phyloP scores from a whole-genome alignment of 1,284 basidiomycete species.

The Porodaedalea pini region DNA sequence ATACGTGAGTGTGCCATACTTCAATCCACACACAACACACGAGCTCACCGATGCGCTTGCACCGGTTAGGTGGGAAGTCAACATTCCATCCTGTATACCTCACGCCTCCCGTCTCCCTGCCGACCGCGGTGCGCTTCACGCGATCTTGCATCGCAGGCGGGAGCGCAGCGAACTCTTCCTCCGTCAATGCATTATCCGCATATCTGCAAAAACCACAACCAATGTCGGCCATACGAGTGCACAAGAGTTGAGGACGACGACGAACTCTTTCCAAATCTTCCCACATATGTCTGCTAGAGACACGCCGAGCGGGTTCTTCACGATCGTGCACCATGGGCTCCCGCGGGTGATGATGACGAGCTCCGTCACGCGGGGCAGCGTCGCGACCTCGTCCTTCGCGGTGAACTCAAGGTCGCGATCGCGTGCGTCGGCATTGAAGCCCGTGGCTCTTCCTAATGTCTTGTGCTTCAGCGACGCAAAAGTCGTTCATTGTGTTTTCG shows the following conservation, averaged over 20 bases:
- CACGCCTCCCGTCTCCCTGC: conserved; percentile 34
- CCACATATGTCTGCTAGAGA: conserved; percentile 68
- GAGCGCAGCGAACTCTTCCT: conserved; percentile 58
- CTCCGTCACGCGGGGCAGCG: conserved; percentile 70
- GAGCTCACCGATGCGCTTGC: conserved; percentile 54
- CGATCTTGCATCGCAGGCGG: conserved; percentile 64
- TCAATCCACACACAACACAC: not conserved
- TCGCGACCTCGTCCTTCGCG: conserved; percentile 72
- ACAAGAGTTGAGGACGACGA: conserved; percentile 17
- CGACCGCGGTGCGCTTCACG: conserved; percentile 54
- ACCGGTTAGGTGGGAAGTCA: conserved; percentile 42
- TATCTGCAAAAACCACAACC: conserved; percentile 44
- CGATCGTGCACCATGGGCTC: conserved; percentile 76
- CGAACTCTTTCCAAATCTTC: conserved; percentile 68
- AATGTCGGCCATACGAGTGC: not conserved
- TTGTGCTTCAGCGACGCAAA: conserved; percentile 3
- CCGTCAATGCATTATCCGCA: conserved; percentile 60
- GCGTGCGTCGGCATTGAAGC: conserved; percentile 54
- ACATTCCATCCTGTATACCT: conserved; percentile 31
- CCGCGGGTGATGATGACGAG: conserved; percentile 68
- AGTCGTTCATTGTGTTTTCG: not conserved
- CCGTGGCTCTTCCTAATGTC: conserved; percentile 49
- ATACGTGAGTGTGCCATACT: conserved; percentile 8
- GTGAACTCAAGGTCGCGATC: conserved; percentile 62
- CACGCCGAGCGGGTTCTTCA: conserved; percentile 68